Conservation (phyloP, 2,329 filamentous ascomycete genomes). For the Diplocarpon rosae region DNA sequence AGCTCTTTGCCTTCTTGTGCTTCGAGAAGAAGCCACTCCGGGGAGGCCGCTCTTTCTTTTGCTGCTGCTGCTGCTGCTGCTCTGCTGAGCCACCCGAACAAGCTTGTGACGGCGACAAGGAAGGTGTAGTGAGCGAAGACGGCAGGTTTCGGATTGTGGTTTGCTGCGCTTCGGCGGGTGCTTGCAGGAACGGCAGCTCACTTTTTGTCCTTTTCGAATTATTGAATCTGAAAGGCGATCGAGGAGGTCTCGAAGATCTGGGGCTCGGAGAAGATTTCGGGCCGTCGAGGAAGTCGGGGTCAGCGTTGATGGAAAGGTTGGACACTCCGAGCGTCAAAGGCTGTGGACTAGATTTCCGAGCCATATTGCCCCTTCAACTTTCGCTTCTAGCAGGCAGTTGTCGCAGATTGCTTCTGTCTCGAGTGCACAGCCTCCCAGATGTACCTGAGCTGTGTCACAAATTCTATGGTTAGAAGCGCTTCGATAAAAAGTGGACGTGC, state of each 20-base stretch:
- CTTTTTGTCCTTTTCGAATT: conserved; percentile 19
- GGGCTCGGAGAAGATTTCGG: conserved; percentile 16
- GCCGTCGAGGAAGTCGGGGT: too few species aligned
- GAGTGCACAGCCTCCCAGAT: conserved; percentile 19
- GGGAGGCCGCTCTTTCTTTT: conserved; percentile 16
- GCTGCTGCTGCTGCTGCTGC: conserved; percentile 4
- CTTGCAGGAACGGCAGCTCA: conserved; percentile 15
- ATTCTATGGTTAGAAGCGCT: conserved; percentile 14
- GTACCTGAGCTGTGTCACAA: conserved; percentile 16
- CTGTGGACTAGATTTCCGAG: conserved; percentile 23
- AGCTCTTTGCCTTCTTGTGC: conserved; percentile 35
- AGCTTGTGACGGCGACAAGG: conserved; percentile 14
- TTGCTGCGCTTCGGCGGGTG: conserved; percentile 14
- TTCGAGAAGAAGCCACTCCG: conserved; percentile 35
- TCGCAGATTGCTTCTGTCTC: conserved; percentile 12
- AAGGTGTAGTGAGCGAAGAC: conserved; percentile 17
- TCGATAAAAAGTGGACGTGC: conserved; percentile 12
- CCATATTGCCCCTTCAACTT: conserved; percentile 19
- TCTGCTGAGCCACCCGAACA: conserved; percentile 6
- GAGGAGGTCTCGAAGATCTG: conserved; percentile 23
- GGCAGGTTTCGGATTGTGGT: conserved; percentile 10
- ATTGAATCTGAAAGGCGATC: conserved; percentile 24
- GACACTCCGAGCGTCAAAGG: conserved; percentile 3
- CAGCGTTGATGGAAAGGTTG: too few species aligned
- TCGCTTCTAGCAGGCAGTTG: conserved; percentile 3